Percentiles rank a stretch among this genome's conserved stretches.
phyloP scores from a whole-genome alignment of 805 yeast species.

The Schwanniomyces pseudopolymorphus region DNA sequence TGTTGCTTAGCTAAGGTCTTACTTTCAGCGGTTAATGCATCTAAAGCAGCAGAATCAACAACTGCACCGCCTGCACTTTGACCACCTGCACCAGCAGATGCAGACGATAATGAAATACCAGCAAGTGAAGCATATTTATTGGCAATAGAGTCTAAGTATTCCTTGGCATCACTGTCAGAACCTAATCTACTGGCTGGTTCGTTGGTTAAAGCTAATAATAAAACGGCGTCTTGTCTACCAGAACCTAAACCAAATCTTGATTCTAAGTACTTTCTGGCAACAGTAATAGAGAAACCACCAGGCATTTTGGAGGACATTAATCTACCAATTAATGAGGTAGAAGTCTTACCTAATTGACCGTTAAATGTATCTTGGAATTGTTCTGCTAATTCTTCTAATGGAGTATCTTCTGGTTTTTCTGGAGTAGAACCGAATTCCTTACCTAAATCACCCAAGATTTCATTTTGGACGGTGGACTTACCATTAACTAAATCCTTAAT shows the following conservation, averaged over 20 bases:
- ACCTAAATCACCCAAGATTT: slow-evolving; percentile 96
- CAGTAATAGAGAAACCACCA: slow-evolving; percentile 94
- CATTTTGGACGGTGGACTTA: slow-evolving; percentile 97
- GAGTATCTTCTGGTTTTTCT: slow-evolving; percentile 98
- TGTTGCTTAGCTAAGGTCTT: slow-evolving; percentile 70
- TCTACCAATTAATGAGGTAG: slow-evolving; percentile 84
- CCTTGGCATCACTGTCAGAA: slow-evolving; percentile 86
- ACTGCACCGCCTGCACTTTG: slow-evolving; percentile 79
- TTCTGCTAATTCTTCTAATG: slow-evolving; percentile 93
- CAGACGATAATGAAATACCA: slow-evolving; percentile 74
- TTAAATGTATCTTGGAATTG: slow-evolving; percentile 86
- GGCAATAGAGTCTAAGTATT: slow-evolving; percentile 77
- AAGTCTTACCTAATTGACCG: slow-evolving; percentile 92
- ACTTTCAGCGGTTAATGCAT: slow-evolving; percentile 70
- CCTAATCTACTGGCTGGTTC: slow-evolving; percentile 92
- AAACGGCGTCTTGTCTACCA: slow-evolving; percentile 92
- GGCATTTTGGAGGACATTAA: slow-evolving; percentile 98
- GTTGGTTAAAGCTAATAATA: slow-evolving; percentile 76
- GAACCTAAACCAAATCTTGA: slow-evolving; percentile 88
- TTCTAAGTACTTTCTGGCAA: slow-evolving; percentile 89
- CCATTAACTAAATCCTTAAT: slow-evolving; percentile 98
- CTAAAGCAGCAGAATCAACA: slow-evolving; percentile 94
- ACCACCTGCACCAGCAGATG: slow-evolving; percentile 59
- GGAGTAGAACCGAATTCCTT: slow-evolving; percentile 98
- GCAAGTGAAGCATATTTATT: slow-evolving; percentile 82